Conservation (phyloP, 73 alveolate species). For the Paramecium sonneborni region DNA sequence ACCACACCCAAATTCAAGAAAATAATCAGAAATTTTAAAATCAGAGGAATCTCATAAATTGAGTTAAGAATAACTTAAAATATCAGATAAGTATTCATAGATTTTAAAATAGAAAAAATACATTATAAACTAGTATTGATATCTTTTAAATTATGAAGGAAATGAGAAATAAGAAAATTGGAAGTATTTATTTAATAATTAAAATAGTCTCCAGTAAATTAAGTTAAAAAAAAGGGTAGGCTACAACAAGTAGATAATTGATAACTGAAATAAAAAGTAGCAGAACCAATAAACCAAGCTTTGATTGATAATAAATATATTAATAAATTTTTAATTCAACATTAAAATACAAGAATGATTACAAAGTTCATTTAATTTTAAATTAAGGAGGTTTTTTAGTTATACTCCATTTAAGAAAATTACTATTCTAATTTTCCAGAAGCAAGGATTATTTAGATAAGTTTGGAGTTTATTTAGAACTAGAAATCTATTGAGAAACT, state of each 20-base stretch:
- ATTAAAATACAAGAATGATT: not conserved
- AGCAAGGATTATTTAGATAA: not conserved
- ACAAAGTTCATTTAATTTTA: not conserved
- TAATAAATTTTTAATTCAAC: not conserved
- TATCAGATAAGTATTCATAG: not conserved
- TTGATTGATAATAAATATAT: slow-evolving; percentile 12
- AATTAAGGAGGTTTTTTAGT: not conserved
- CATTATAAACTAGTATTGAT: not conserved
- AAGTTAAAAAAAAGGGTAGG: not conserved
- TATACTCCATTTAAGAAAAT: not conserved
- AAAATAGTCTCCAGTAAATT: not conserved
- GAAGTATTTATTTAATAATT: not conserved
- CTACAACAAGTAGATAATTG: not conserved
- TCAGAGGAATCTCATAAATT: slow-evolving; percentile 47
- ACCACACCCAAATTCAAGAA: slow-evolving; percentile 20
- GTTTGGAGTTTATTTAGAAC: not conserved
- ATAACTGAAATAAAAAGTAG: slow-evolving; percentile 18
- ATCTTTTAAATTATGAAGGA: slow-evolving; percentile 34
- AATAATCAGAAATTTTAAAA: slow-evolving; percentile 27
- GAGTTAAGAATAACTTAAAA: not conserved
- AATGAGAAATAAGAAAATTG: not conserved
- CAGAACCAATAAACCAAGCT: slow-evolving; percentile 8
- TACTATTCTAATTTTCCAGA: not conserved
- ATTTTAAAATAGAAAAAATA: not conserved
- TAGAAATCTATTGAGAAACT: not conserved